These are phyloP conservation scores for Mycotypha africana DNA, from an alignment of 371 early-diverging fungal species.

Conservation along the genomic window DNA sequence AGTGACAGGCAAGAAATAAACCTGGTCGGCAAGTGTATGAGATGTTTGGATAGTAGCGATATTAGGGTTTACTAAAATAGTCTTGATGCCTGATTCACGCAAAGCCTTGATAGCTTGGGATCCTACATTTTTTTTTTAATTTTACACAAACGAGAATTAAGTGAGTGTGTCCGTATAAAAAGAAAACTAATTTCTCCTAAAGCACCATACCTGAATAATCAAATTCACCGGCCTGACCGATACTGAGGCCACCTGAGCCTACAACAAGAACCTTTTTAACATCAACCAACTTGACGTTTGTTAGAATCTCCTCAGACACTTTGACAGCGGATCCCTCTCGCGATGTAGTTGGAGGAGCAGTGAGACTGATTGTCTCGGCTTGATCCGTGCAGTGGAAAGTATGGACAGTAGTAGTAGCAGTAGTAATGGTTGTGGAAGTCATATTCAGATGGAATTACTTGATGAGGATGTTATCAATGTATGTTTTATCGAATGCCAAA, in stretches of 20 bases:
- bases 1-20: slow-evolving; percentile 93
- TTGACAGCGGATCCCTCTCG: slow-evolving; percentile 35
- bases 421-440: slow-evolving; percentile 7
- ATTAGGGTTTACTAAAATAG: slow-evolving; percentile 93
- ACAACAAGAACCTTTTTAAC: slow-evolving; percentile 89
- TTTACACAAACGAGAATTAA: too few species aligned
- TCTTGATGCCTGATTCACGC: slow-evolving; percentile 83
- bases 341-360: slow-evolving; percentile 14
- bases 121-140: slow-evolving; percentile 27
- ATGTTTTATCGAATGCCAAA: slow-evolving; percentile 43
- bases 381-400: slow-evolving; percentile 2
- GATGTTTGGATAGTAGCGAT: slow-evolving; percentile 98
- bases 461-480: slow-evolving; percentile 41
- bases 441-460: slow-evolving; percentile 38
- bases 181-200: neutral
- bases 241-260: slow-evolving; percentile 90
- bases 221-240: slow-evolving; percentile 98
- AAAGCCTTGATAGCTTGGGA: slow-evolving; percentile 96
- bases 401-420: slow-evolving; percentile 5
- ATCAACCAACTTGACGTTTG: slow-evolving; percentile 44
- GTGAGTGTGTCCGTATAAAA: too few species aligned
- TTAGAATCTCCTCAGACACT: slow-evolving; percentile 54
- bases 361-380: slow-evolving; percentile 9
- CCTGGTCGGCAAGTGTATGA: slow-evolving; percentile 84
- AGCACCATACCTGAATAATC: slow-evolving; percentile 81